phyloP scores from a whole-genome alignment of 1,284 basidiomycete genomes.

The Afroboletus lepidellus region DNA sequence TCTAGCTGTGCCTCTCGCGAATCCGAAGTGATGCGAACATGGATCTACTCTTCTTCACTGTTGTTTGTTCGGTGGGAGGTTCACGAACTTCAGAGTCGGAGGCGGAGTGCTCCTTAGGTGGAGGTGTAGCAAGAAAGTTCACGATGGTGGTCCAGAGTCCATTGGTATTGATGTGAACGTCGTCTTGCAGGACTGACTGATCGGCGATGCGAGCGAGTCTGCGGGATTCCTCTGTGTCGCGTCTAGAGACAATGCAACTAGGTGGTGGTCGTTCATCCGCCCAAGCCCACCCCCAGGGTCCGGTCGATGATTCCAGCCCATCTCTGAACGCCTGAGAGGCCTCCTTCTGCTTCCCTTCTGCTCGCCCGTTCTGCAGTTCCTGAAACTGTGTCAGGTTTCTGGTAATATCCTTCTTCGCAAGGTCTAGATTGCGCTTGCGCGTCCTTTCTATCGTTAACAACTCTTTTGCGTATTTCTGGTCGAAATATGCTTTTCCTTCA shows the following conservation, averaged over 20 bases:
- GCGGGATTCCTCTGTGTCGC: slow-evolving; percentile 75
- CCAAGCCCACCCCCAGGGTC: slow-evolving; percentile 73
- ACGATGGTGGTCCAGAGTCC: slow-evolving; percentile 67
- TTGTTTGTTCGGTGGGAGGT: background rate
- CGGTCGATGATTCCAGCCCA: slow-evolving; percentile 45
- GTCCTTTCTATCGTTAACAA: slow-evolving; percentile 57
- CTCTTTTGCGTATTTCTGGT: slow-evolving; percentile 59
- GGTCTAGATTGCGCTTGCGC: slow-evolving; percentile 56
- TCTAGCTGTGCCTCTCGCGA: slow-evolving; percentile 9
- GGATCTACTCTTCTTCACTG: slow-evolving; percentile 28
- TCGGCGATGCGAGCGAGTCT: slow-evolving; percentile 70
- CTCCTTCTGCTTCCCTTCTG: slow-evolving; percentile 23
- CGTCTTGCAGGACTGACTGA: slow-evolving; percentile 54
- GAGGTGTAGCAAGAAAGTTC: slow-evolving; percentile 52
- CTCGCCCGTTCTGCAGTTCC: slow-evolving; percentile 25
- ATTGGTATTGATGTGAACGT: slow-evolving; percentile 59
- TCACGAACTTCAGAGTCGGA: slow-evolving; percentile 18
- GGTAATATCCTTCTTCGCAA: slow-evolving; percentile 56
- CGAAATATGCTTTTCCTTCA: slow-evolving; percentile 54
- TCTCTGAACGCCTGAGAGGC: slow-evolving; percentile 47
- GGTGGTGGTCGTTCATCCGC: slow-evolving; percentile 76
- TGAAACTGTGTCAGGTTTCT: slow-evolving; percentile 49
- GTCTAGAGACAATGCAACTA: slow-evolving; percentile 74
- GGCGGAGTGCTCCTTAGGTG: slow-evolving; percentile 28
- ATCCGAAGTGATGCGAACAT: slow-evolving; percentile 26